These are phyloP conservation scores for Rhipidocladum racemiflorum DNA, from an alignment of 176 grass and related monocot genomes.

Conservation along the genomic window DNA sequence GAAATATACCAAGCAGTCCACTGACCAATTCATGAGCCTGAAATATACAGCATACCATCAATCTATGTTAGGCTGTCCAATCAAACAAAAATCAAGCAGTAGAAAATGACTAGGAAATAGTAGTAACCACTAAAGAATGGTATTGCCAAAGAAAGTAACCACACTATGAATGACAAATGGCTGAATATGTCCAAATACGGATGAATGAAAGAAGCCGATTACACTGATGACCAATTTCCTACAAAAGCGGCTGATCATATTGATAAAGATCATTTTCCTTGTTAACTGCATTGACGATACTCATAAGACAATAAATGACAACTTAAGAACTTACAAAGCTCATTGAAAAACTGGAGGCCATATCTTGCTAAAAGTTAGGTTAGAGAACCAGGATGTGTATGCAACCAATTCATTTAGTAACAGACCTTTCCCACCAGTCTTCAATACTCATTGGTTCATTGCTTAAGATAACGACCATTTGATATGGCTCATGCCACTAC, in stretches of 20 bases:
- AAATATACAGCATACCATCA: constrained; percentile 20
- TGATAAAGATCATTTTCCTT: not conserved
- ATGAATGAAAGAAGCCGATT: not conserved
- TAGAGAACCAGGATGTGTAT: not conserved
- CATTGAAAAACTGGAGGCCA: not conserved
- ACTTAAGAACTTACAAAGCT: not conserved
- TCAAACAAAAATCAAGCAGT: not conserved
- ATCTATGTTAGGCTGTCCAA: not conserved
- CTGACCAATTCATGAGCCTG: constrained; percentile 71
- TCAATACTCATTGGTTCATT: no score
- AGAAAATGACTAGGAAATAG: not conserved
- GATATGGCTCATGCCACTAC: no score
- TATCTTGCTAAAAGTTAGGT: not conserved
- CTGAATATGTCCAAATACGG: not conserved
- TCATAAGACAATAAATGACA: not conserved
- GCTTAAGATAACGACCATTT: no score
- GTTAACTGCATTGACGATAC: not conserved
- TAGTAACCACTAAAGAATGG: not conserved
- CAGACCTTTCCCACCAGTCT: no score
- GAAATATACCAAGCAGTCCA: constrained; percentile 55
- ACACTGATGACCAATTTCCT: not conserved
- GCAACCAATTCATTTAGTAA: constrained; percentile 9
- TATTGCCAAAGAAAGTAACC: not conserved
- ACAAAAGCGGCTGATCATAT: not conserved
- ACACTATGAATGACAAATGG: not conserved